Evolutionary conservation across 1,139 yeast species (phyloP).

Genomic region (Geotrichum europaeum): DNA sequence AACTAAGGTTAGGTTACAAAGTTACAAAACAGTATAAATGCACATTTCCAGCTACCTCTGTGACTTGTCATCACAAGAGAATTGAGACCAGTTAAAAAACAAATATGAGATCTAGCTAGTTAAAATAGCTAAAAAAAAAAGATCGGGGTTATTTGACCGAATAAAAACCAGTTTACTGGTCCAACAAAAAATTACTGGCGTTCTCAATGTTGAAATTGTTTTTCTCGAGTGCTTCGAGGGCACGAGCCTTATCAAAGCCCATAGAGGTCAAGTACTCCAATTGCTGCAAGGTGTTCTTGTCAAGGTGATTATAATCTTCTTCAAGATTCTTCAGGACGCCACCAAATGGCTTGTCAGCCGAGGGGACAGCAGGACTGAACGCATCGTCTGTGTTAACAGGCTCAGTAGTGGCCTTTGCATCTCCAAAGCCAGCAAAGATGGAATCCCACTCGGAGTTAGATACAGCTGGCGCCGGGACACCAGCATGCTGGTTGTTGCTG

Average conservation of each 20-base stretch:
- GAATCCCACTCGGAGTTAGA: constrained; percentile 83
- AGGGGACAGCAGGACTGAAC: neutral
- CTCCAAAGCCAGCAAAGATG: constrained; percentile 70
- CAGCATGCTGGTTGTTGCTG: neutral
- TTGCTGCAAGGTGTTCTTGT: neutral
- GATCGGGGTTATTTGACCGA: no score
- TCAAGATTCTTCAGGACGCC: neutral
- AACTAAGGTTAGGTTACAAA: neutral
- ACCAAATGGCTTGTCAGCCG: neutral
- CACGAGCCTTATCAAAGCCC: constrained; percentile 74
- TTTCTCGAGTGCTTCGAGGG: constrained; percentile 59
- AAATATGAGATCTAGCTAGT: no score
- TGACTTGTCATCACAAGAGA: no score
- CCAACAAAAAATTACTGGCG: constrained; percentile 79
- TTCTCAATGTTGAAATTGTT: constrained; percentile 72
- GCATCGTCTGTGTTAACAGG: neutral
- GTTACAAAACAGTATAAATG: neutral
- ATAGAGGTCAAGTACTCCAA: constrained; percentile 70
- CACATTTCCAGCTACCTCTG: neutral
- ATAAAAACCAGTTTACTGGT: constrained; percentile 38
- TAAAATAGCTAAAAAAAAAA: no score
- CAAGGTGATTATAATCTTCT: neutral
- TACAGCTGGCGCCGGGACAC: constrained; percentile 3
- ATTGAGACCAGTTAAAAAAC: no score
- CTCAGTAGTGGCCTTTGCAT: neutral